Evolutionary conservation across 805 yeast species (phyloP), one percentile per base, ranked within the genome.

Genomic region (Pichia cephalocereana): DNA sequence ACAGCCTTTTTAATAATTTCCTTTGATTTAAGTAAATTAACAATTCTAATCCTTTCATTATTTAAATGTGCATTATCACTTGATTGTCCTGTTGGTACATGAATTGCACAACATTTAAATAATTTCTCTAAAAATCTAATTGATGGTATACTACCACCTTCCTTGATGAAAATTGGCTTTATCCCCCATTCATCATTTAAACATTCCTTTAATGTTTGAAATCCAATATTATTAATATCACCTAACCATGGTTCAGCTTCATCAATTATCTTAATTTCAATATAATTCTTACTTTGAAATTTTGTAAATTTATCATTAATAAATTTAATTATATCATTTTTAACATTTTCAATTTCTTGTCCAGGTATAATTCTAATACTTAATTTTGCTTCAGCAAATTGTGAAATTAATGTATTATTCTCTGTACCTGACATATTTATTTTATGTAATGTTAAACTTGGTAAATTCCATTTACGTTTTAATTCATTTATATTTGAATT

Each of bases 211-310:
- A 93, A 68, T 9, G 84, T 72, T 56, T 77, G 73, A 63, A 86
- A 93, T 2, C 90, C 87, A 40, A 72, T 73, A 59, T 86, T 89
- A 14, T 71, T 66, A 14, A 90, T 84, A 56, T 93, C 89, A 6
- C 97, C 98, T 10, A 91, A 68, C 99, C 99, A 91, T 2, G 97
- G 95, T 57, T 90, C 97, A 0, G 96, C 96, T 59, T 85, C 91
- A 59, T 88, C 89, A 50, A 82, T 74, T 40, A 90, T 74, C 26
- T 74, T 70, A 19, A 90, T 67, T 12, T 66, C 63, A 37, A 91
- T 57, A 30, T 75, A 72, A 62, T 93, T 93, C 7, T 75, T 76
- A 0, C 93, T 75, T 3, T 70, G 58, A 32, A 87, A 63, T 14
- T 60, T 58, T 0, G 61, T 57, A 55, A 88, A 91, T 40, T 69